Base-by-base conservation (phyloP, 2,329 filamentous ascomycete genomes). In the Fusarium veterinarium region DNA sequence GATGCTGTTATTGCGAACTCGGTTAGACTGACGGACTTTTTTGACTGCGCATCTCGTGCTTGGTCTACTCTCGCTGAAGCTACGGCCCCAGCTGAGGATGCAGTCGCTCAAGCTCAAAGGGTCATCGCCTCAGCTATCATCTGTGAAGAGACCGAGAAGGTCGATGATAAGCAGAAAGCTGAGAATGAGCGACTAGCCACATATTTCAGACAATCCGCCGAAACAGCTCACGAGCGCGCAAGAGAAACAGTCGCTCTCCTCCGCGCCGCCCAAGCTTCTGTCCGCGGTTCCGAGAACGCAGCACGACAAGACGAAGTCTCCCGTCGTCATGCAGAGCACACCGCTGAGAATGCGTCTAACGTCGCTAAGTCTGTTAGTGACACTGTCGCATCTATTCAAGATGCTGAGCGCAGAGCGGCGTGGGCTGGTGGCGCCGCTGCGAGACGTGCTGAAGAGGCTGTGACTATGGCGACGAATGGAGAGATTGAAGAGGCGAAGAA, bases 11-110 rank as follows among this genome's bases (percentile, higher is more conserved):
- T 28, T 35, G 10, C 69, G 1, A 70, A 66, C 3, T 44, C 55
- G 0, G 23, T 72, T 3, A 58, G 42, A 13, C 30, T 66, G 3
- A 66, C 69, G 0, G 69, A 72, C 23, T 72, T 73, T 12, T 73
- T 61, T 0, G 69, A 72, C 19, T 69, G 60, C 0, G 69, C 69
- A 5, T 57, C 69, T 58, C 69, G 64, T 1, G 69, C 70, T 2
- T 72, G 69, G 69, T 60, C 69, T 46, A 51, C 60, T 1, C 35
- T 72, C 1, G 69, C 60, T n/a, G 69, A 72, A 33, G 70, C 65
- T 6, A 72, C 69, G 0, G 69, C 69, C 2, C 69, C 64, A n/a
- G 69, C 65, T 1, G 69, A 72, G 14, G 69, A 72, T 12, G 60
- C 65, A 6, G 64, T 72, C 17, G 45, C 72, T 1, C 72, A 72